Percentiles rank a stretch among this genome's conserved stretches.
These are phyloP conservation scores for Noccaea bulbosa DNA, from an alignment of 345 rosid genomes.

Conservation along the genomic window DNA sequence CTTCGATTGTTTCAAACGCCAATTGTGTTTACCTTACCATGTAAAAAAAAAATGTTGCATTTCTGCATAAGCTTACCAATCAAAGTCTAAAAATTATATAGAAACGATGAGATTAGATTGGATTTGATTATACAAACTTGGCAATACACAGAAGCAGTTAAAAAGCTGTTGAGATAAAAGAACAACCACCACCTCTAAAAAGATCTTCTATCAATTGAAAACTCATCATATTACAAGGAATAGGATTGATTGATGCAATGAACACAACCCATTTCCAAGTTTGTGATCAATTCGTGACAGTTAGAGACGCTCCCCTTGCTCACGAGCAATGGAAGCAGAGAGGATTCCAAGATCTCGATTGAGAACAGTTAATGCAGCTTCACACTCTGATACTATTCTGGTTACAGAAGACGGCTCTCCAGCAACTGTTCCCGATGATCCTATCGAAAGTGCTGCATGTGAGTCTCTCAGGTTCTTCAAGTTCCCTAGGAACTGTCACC, in stretches of 20 bases:
- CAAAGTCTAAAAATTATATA: not conserved
- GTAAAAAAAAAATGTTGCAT: not conserved
- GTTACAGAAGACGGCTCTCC: conserved; percentile 92
- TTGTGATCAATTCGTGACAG: conserved; percentile 14
- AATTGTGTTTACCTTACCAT: not conserved
- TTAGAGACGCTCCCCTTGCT: conserved; percentile 54
- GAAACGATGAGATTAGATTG: conserved; percentile 1
- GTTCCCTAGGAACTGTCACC: conserved; percentile 83
- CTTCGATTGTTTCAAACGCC: conserved; percentile 9
- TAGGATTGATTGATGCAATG: not conserved
- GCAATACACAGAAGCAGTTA: not conserved
- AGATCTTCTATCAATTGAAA: conserved; percentile 19
- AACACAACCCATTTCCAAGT: conserved; percentile 1
- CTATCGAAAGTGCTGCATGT: conserved; percentile 86
- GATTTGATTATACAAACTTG: conserved; percentile 16
- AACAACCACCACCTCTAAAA: conserved; percentile 16
- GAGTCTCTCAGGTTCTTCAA: conserved; percentile 96
- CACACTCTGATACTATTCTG: conserved; percentile 89
- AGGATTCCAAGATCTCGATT: conserved; percentile 90
- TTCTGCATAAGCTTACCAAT: not conserved
- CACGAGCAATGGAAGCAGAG: conserved; percentile 84
- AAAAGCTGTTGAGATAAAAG: conserved; percentile 3
- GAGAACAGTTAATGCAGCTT: conserved; percentile 80
- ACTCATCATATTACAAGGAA: conserved; percentile 1
- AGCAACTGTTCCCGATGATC: conserved; percentile 76